Conservation (phyloP, 805 yeast genomes). For the Zygosaccharomyces bisporus region DNA sequence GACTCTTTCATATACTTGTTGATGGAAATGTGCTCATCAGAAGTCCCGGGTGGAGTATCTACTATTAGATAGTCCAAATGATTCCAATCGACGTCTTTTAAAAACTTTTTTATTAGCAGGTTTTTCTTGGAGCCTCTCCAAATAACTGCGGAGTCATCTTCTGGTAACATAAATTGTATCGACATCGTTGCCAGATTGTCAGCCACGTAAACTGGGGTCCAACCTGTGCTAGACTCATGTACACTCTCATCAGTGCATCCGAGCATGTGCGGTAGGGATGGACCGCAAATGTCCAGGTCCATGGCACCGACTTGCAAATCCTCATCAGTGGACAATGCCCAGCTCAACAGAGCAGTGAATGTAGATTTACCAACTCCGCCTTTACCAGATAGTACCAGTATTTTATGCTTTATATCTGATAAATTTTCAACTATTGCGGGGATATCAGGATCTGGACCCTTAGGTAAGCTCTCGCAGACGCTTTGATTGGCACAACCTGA, state of each 20-base stretch:
- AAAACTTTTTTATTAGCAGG: conserved; percentile 85
- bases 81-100: conserved; percentile 91
- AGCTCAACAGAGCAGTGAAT: conserved; percentile 89
- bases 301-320: conserved; percentile 88
- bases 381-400: conserved; percentile 77
- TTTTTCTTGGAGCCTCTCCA: conserved; percentile 98
- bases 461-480: conserved; percentile 82
- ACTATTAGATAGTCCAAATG: conserved; percentile 78
- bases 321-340: conserved; percentile 87
- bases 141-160: conserved; percentile 86
- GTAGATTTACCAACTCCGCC: conserved; percentile 99
- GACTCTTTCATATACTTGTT: conserved; percentile 82
- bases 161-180: conserved; percentile 91
- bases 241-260: conserved; percentile 85
- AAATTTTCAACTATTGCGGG: conserved; percentile 69
- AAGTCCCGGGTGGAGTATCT: conserved; percentile 98
- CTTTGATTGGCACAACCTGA: conserved; percentile 90
- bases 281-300: conserved; percentile 98
- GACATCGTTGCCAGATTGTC: conserved; percentile 96
- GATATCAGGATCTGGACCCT: conserved; percentile 94
- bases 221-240: conserved; percentile 87
- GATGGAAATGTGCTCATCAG: conserved; percentile 93
- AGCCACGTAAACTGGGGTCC: conserved; percentile 95
- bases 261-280: conserved; percentile 90
- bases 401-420: conserved; percentile 65